Evolutionary conservation across 257 asterid genomes (phyloP).

Genomic region (Orobanche coerulescens): DNA sequence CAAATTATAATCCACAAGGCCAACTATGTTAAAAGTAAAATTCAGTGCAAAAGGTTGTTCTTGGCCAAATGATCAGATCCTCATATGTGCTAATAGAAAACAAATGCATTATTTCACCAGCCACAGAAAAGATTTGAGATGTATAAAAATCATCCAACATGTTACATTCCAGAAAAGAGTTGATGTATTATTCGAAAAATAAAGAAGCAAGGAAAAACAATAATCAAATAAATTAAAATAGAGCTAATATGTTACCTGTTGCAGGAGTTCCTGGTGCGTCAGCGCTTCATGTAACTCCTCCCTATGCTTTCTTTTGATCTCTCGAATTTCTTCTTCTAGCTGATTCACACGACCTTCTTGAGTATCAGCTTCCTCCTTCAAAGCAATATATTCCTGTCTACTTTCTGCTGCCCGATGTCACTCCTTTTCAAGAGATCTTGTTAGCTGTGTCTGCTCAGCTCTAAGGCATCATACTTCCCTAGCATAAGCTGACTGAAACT

Average conservation of each 20-base stretch:
- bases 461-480: slow-evolving; percentile 64
- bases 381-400: slow-evolving; percentile 89
- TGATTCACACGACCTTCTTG: slow-evolving; percentile 69
- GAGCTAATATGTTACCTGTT: slow-evolving; percentile 45
- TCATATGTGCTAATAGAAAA: too few species aligned
- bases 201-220: not conserved
- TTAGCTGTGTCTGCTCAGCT: slow-evolving; percentile 92
- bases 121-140: too few species aligned
- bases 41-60: too few species aligned
- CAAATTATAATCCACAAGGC: too few species aligned
- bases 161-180: too few species aligned
- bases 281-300: slow-evolving; percentile 79
- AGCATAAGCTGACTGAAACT: slow-evolving; percentile 31
- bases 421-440: slow-evolving; percentile 89
- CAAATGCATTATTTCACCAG: too few species aligned
- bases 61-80: too few species aligned
- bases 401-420: slow-evolving; percentile 82
- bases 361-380: slow-evolving; percentile 93
- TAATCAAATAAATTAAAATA: not conserved
- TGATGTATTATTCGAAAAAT: not conserved
- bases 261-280: slow-evolving; percentile 81
- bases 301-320: slow-evolving; percentile 78
- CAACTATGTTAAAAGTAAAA: too few species aligned
- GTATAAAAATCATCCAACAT: too few species aligned
- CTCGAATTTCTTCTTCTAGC: slow-evolving; percentile 73